A percentile compares a stretch with the other conserved stretches of the same genome.
Conservation (phyloP, 345 rosid genomes). For the rapeseed (Brassica napus) region Da-Ae NC_063442.1:16870501-16871000, state of each 20-base stretch:
- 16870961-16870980: slow-evolving; percentile 81
- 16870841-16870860: not conserved
- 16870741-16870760: slow-evolving; percentile 39
- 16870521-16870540: slow-evolving; percentile 60
- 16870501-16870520: not conserved
- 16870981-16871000: slow-evolving; percentile 71
- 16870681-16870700: not conserved
- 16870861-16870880: slow-evolving; percentile 9
- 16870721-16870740: not conserved
- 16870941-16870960: slow-evolving; percentile 92
- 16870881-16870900: not conserved
- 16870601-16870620: slow-evolving; percentile 51
- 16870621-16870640: slow-evolving; percentile 89
- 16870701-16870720: not conserved
- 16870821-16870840: slow-evolving; percentile 93
- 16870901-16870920: not conserved
- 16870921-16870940: slow-evolving; percentile 66
- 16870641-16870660: slow-evolving; percentile 96
- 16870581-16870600: slow-evolving; percentile 52
- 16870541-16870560: slow-evolving; percentile 54
- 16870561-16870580: slow-evolving; percentile 62
- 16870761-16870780: slow-evolving; percentile 98
- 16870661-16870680: slow-evolving; percentile 14
- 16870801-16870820: slow-evolving; percentile 90
- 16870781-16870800: slow-evolving; percentile 98